Percentiles rank a stretch among this genome's conserved stretches.
Conservation (phyloP, 1,139 yeast species). For the Diutina pseudorugosa region DNA sequence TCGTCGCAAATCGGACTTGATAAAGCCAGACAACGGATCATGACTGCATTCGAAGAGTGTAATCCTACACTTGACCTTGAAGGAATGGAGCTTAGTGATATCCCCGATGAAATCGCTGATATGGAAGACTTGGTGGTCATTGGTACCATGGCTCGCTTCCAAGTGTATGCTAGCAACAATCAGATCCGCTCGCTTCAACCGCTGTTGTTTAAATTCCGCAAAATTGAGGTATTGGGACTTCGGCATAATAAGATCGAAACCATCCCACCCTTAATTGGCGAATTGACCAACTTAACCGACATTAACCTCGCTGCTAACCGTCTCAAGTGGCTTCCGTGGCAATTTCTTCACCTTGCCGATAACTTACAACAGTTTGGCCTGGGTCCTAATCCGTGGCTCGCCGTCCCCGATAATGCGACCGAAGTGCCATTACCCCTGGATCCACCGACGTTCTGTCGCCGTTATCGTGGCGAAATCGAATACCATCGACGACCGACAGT, state of each 20-base stretch:
- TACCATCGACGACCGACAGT: conserved; percentile 4
- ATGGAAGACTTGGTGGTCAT: conserved; percentile 34
- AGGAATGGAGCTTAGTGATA: conserved; percentile 23
- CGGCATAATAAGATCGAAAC: conserved; percentile 37
- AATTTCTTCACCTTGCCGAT: conserved; percentile 29
- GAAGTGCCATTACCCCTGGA: not conserved
- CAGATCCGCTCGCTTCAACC: conserved; percentile 39
- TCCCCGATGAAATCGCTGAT: conserved; percentile 48
- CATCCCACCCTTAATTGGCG: conserved; percentile 41
- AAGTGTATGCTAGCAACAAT: conserved; percentile 40
- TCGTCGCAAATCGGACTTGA: conserved; percentile 7
- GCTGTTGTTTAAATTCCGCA: conserved; percentile 29
- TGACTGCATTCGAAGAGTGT: conserved; percentile 29
- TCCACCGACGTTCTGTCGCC: not conserved
- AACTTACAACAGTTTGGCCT: conserved; percentile 34
- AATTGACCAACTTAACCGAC: conserved; percentile 30
- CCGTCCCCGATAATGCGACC: conserved; percentile 19
- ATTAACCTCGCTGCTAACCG: conserved; percentile 42
- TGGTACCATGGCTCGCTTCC: conserved; percentile 23
- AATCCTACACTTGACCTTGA: conserved; percentile 29
- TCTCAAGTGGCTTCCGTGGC: conserved; percentile 41
- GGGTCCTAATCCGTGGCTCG: conserved; percentile 32
- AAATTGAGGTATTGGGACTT: conserved; percentile 41
- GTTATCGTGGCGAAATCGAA: not conserved
- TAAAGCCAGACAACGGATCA: conserved; percentile 22